These are phyloP conservation scores for Prosopis cineraria DNA, from an alignment of 306 rosid species.

Conservation along the genomic window DNA sequence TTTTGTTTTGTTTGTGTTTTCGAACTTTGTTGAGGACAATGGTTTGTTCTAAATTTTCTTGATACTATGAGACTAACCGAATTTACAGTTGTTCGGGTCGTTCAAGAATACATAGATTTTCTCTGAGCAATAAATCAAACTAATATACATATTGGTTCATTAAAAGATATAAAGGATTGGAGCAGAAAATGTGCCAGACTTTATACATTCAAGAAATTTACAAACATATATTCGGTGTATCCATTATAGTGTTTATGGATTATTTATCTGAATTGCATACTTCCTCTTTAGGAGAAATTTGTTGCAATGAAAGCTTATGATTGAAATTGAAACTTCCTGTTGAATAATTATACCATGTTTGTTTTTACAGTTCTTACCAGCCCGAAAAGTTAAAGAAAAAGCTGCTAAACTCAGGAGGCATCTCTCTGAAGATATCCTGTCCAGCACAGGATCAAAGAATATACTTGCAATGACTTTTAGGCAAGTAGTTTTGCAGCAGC, in stretches of 20 bases:
- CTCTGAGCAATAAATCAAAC: neutral
- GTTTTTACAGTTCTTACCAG: slow-evolving; percentile 77
- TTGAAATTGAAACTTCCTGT: slow-evolving; percentile 23
- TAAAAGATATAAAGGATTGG: slow-evolving; percentile 7
- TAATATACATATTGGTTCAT: neutral
- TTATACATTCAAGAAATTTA: slow-evolving; percentile 2
- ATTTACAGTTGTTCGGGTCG: neutral
- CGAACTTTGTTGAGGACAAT: neutral
- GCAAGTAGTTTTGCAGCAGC: slow-evolving; percentile 84
- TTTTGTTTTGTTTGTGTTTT: neutral
- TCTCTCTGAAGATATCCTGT: slow-evolving; percentile 55
- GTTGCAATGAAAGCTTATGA: slow-evolving; percentile 9
- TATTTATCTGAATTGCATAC: slow-evolving; percentile 19
- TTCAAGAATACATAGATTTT: neutral
- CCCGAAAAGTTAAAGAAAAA: slow-evolving; percentile 74
- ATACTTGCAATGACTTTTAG: slow-evolving; percentile 89
- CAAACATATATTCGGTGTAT: neutral
- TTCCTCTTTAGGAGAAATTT: slow-evolving; percentile 23
- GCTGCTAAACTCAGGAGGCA: slow-evolving; percentile 72
- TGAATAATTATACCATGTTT: slow-evolving; percentile 6
- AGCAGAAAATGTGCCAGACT: slow-evolving; percentile 12
- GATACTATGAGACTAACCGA: neutral
- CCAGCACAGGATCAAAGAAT: slow-evolving; percentile 56
- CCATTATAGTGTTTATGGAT: neutral
- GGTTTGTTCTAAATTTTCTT: slow-evolving; percentile 3